Evolutionary conservation across 2,329 filamentous ascomycete species (phyloP), one percentile per base, ranked within the genome.

Genomic region (Aspergillus jensenii): DNA sequence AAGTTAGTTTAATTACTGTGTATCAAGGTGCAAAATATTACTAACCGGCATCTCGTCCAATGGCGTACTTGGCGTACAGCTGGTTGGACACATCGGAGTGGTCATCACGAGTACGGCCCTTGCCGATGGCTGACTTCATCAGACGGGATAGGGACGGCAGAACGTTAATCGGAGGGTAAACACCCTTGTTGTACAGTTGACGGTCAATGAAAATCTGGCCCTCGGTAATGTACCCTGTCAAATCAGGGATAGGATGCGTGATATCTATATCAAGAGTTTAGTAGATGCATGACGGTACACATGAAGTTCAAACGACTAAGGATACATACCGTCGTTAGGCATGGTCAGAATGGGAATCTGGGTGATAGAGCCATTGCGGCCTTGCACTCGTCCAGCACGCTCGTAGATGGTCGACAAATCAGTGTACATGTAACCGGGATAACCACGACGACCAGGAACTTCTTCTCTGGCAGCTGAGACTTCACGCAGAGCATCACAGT

Each of bases 341-440:
- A 99, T 99, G 67, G 95, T 97, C 79, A 99, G 78, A 75, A 99
- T 99, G 60, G 95, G 95, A 71, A 99, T 97, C 81, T 99, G 95
- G 19, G 96, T 99, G 71, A 99, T 99, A 70, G 95, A 99, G 60
- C 96, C 95, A 72, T 98, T 97, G 69, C 96, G 90, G 68, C 96
- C 96, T 72, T 91, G 84, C 51, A 99, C 95, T 90, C 95, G 95
- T 73, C 95, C 95, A 68, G 95, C 95, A 81, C 95, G 93, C 81
- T 99, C 95, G 84, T 99, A 99, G 71, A 99, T 97, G 73, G 95
- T 99, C 59, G 95, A 97, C 87, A 99, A 90, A 87, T 99, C 96
- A 68, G 95, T 99, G 84, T 99, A 99, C 95, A 99, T 99, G 85
- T 99, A 99, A 90, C 95, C 95, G 54, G 95, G 95, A 82, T 95